Conservation (phyloP, 176 grass and related monocot species). For the Areca catechu region DNA sequence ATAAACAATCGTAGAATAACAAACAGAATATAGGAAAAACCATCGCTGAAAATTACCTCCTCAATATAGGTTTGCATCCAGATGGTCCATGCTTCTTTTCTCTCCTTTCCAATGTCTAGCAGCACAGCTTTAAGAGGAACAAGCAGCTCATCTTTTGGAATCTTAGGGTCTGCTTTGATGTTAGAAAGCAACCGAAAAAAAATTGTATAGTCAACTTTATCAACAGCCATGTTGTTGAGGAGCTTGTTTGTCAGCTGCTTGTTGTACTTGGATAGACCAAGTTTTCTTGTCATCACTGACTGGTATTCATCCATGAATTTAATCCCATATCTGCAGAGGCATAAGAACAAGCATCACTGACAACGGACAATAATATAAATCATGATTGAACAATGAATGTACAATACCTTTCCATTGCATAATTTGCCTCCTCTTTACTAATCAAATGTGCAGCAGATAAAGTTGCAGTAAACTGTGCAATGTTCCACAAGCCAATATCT, state of each 20-base stretch:
- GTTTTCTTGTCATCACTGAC: conserved; percentile 86
- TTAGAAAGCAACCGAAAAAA: conserved; percentile 92
- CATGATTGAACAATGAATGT: too few relatives aligned
- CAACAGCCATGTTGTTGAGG: conserved; percentile 73
- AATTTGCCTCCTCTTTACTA: conserved; percentile 79
- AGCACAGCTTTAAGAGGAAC: conserved; percentile 79
- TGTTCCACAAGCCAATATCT: conserved; percentile 93
- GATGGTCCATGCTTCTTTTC: conserved; percentile 89
- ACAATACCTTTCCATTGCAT: conserved; percentile 87
- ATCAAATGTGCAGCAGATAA: conserved; percentile 70
- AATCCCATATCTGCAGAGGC: conserved; percentile 59
- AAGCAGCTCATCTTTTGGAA: conserved; percentile 64
- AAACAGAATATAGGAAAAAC: too few relatives aligned
- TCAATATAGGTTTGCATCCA: conserved; percentile 91
- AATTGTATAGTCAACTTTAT: conserved; percentile 97
- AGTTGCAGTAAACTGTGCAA: conserved; percentile 78
- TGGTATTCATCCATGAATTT: conserved; percentile 99
- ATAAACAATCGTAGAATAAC: too few relatives aligned
- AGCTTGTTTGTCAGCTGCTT: conserved; percentile 83
- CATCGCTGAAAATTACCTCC: conserved; percentile 37
- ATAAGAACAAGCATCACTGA: background rate
- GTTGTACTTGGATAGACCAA: conserved; percentile 82
- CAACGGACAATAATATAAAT: background rate
- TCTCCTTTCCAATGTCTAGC: conserved; percentile 92
- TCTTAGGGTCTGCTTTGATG: conserved; percentile 53